Percentiles rank a stretch among this genome's conserved stretches.
Evolutionary conservation across 257 asterid genomes (phyloP).

Genomic region (Capsicum pubescens): DNA sequence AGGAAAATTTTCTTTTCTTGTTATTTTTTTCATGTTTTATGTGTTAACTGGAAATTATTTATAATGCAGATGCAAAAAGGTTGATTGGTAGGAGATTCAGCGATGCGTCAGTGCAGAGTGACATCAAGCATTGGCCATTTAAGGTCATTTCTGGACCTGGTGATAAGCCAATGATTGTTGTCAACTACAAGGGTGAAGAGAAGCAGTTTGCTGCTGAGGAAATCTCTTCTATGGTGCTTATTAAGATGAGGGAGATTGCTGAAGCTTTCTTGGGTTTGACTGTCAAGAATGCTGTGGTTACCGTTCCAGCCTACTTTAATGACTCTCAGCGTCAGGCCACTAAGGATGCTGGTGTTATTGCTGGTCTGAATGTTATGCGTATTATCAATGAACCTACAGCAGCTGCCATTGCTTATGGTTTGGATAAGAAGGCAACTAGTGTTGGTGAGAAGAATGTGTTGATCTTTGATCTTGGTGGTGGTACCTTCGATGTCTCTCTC

Average conservation of each 20-base stretch:
- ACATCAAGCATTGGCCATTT: conserved; percentile 26
- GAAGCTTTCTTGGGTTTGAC: conserved; percentile 28
- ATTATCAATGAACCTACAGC: conserved; percentile 29
- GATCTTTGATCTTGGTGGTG: conserved; percentile 31
- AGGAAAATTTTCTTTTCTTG: too few species aligned
- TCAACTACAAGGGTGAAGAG: conserved; percentile 29
- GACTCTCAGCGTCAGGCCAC: conserved; percentile 30
- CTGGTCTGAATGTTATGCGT: conserved; percentile 23
- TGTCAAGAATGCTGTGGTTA: conserved; percentile 26
- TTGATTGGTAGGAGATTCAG: conserved; percentile 27
- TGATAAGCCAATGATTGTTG: conserved; percentile 27
- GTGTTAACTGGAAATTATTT: not conserved
- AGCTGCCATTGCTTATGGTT: conserved; percentile 28
- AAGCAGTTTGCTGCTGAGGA: conserved; percentile 26
- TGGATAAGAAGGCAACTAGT: conserved; percentile 24
- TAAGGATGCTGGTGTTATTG: conserved; percentile 27
- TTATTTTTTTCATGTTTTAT: not conserved
- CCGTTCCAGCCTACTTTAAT: conserved; percentile 14
- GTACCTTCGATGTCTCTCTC: conserved; percentile 46
- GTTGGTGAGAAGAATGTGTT: conserved; percentile 29
- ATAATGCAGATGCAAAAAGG: conserved; percentile 28
- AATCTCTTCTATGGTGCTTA: conserved; percentile 23
- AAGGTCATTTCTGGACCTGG: conserved; percentile 26
- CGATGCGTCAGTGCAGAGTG: conserved; percentile 21
- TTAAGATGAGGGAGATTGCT: conserved; percentile 28